Conservation (phyloP, 352 stramenopile genomes). For the Globisporangium perplexum region DNA sequence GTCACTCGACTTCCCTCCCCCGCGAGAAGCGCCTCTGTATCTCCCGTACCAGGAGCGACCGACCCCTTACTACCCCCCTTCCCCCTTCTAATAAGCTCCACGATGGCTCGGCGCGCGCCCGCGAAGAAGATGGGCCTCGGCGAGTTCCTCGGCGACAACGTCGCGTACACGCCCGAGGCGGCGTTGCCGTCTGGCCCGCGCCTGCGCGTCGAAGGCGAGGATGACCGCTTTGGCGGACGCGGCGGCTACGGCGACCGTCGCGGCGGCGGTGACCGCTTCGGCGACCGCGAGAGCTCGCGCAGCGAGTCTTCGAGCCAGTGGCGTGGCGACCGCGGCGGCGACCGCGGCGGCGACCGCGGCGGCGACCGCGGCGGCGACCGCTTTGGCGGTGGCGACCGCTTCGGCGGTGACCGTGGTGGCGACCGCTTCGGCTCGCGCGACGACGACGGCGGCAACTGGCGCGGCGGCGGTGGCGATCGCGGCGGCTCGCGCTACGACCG, state of each 20-base stretch:
- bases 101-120: conserved; percentile 31
- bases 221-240: conserved; percentile 37
- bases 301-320: conserved; percentile 50
- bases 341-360: conserved; percentile 25
- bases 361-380: conserved; percentile 14
- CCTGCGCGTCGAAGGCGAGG: conserved; percentile 38
- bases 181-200: conserved; percentile 54
- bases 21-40: too few relatives aligned
- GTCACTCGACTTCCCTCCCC: too few relatives aligned
- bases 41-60: too few relatives aligned
- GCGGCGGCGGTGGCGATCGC: conserved; percentile 14
- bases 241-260: conserved; percentile 25
- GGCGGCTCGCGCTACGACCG: conserved; percentile 61
- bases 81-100: too few relatives aligned
- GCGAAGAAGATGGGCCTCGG: conserved; percentile 69
- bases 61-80: too few relatives aligned
- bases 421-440: conserved; percentile 16
- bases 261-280: conserved; percentile 15
- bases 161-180: conserved; percentile 57
- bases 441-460: conserved; percentile 8
- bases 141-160: conserved; percentile 67
- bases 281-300: conserved; percentile 37
- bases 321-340: conserved; percentile 34
- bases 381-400: conserved; percentile 20
- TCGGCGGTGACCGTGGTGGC: conserved; percentile 11